Percentiles rank a stretch among this genome's conserved stretches.
These are phyloP conservation scores for Coemansia umbellata DNA, from an alignment of 192 early-diverging fungal genomes.

Conservation along the genomic window DNA sequence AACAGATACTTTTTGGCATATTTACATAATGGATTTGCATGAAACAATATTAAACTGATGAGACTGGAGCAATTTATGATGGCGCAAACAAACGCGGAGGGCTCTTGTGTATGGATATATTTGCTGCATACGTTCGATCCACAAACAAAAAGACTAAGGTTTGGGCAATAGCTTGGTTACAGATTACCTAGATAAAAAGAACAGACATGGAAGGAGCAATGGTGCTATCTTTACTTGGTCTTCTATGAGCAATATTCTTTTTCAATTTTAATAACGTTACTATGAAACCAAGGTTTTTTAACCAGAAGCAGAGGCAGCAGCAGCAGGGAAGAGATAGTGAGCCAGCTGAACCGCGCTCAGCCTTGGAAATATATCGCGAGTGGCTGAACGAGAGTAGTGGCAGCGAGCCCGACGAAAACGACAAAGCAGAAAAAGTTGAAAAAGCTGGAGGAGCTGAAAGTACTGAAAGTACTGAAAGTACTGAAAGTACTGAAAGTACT, in stretches of 20 bases:
- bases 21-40: too few relatives aligned
- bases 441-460: not conserved
- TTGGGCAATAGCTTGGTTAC: too few relatives aligned
- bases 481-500: not conserved
- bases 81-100: not conserved
- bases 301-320: not conserved
- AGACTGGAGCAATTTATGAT: not conserved
- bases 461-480: not conserved
- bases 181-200: too few relatives aligned
- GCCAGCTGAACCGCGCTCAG: not conserved
- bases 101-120: too few relatives aligned
- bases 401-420: not conserved
- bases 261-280: too few relatives aligned
- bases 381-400: constrained; percentile 34
- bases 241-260: too few relatives aligned
- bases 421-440: not conserved
- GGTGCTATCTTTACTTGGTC: too few relatives aligned
- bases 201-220: too few relatives aligned
- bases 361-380: constrained; percentile 26
- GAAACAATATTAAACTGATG: too few relatives aligned
- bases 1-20: not conserved
- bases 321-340: not conserved
- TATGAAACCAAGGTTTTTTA: too few relatives aligned
- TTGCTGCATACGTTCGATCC: too few relatives aligned
- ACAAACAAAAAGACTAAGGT: too few relatives aligned